Conservation (phyloP, 2,329 filamentous ascomycete genomes). For the Chlorencoelia australis region DNA sequence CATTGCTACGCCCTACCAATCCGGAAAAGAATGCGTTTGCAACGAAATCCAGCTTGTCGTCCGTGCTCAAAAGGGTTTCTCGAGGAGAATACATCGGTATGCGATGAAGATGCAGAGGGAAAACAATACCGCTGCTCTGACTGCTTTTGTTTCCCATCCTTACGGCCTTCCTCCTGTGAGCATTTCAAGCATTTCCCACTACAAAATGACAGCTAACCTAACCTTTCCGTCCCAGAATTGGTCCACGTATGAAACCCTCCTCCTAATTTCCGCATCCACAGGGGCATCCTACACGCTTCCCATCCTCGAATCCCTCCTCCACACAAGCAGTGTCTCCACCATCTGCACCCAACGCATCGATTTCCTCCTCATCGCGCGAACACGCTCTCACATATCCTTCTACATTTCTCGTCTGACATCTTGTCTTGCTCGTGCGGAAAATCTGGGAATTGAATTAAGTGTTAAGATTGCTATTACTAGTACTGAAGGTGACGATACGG, state of each 20-base stretch:
- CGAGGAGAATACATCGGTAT: constrained; percentile 39
- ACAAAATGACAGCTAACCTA: neutral
- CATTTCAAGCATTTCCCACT: neutral
- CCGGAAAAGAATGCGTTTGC: constrained; percentile 28
- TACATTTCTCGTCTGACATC: constrained; percentile 41
- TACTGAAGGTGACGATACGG: constrained; percentile 5
- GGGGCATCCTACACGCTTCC: constrained; percentile 53
- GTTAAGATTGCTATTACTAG: constrained; percentile 47
- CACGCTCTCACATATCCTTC: constrained; percentile 43
- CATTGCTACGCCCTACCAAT: constrained; percentile 43
- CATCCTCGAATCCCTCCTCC: constrained; percentile 45
- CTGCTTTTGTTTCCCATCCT: constrained; percentile 44
- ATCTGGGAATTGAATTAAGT: constrained; percentile 37
- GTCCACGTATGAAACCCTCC: constrained; percentile 48
- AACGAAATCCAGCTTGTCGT: constrained; percentile 53
- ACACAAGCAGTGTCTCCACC: constrained; percentile 26
- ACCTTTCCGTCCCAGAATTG: constrained; percentile 32
- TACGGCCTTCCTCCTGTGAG: constrained; percentile 40
- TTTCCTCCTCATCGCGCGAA: constrained; percentile 41
- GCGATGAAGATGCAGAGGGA: constrained; percentile 31
- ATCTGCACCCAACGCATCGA: constrained; percentile 44
- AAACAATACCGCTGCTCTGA: constrained; percentile 25
- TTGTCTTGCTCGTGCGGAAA: constrained; percentile 34
- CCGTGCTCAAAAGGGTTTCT: constrained; percentile 46
- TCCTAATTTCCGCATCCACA: constrained; percentile 51